Evolutionary conservation across 148 eudicot species (phyloP), one percentile per base, ranked within the genome.

Genomic region (Pouteria glomerata): DNA sequence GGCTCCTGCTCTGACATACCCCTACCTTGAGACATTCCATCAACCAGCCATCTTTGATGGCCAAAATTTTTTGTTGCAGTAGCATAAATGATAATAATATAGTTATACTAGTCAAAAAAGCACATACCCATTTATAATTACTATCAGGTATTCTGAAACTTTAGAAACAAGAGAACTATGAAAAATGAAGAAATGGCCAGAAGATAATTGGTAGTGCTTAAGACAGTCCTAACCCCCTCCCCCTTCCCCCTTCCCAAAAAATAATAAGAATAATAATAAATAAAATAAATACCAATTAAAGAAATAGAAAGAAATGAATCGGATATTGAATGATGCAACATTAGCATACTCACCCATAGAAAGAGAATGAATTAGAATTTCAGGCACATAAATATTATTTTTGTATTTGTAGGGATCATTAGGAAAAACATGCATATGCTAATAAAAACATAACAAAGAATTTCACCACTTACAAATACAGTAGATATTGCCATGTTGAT

Each of bases 401-500:
- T 61, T 18, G 26, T 61, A 24, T 7, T 26, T 34, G 44, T 13
- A 18, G 18, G 7, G n/a, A 15, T 30, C 23, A 34, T 26, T 24
- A 18, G 37, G n/a, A 31, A 71, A 1, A 21, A 33, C 11, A 29
- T 33, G 11, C 0, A 16, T 8, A 34, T 48, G 39, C 29, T 27
- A 33, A 62, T 10, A 8, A 26, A 47, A 63, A 12, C 14, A 13
- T 26, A 72, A 14, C 19, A 62, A 33, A 39, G n/a, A 72, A 74
- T 35, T 56, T 77, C 64, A 74, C 37, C 39, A 85, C 98, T 94
- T 89, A 94, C 98, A 85, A 94, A 94, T 35, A 81, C 97, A 82
- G 90, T 87, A 44, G 98, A 81, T 80, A 94, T 89, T 60, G 91
- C 96, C 87, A 94, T 69, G 81, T 94, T 94, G 68, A 94, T 94